These are phyloP conservation scores for Spizellomyces punctatus DNA, from an alignment of 192 early-diverging fungal species.

Conservation along the genomic window DNA sequence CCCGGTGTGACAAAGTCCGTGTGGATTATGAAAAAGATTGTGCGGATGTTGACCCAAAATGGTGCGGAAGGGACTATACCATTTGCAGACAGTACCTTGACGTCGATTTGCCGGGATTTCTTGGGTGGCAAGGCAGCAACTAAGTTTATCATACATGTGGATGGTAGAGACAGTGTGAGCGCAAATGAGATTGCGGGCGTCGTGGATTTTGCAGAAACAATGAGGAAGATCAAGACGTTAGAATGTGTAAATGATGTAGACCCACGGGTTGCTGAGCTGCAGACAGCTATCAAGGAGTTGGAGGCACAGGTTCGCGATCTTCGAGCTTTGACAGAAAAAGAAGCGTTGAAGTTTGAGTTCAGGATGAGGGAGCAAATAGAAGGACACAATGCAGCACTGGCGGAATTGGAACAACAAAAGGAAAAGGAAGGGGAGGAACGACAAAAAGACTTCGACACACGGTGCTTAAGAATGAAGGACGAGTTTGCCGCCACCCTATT, in stretches of 20 bases:
- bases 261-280: slow-evolving; percentile 3
- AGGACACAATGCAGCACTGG: no score
- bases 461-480: no score
- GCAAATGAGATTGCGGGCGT: slow-evolving; percentile 7
- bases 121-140: background rate
- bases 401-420: no score
- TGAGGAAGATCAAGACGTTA: slow-evolving; percentile 9
- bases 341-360: no score
- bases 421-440: no score
- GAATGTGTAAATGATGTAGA: slow-evolving; percentile 1
- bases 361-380: no score
- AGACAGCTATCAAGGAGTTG: background rate
- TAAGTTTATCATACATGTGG: slow-evolving; percentile 6
- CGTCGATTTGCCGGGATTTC: background rate
- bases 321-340: no score
- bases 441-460: no score
- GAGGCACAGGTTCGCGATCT: background rate
- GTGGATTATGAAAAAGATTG: slow-evolving; percentile 2
- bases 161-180: background rate
- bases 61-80: slow-evolving; percentile 18
- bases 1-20: slow-evolving; percentile 12
- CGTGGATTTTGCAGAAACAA: slow-evolving; percentile 15
- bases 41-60: slow-evolving; percentile 8
- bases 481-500: no score
- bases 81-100: slow-evolving; percentile 8